Evolutionary conservation across 73 alveolate genomes (phyloP), one percentile per base, ranked within the genome.

Genomic region (Blepharisma japonicum): DNA sequence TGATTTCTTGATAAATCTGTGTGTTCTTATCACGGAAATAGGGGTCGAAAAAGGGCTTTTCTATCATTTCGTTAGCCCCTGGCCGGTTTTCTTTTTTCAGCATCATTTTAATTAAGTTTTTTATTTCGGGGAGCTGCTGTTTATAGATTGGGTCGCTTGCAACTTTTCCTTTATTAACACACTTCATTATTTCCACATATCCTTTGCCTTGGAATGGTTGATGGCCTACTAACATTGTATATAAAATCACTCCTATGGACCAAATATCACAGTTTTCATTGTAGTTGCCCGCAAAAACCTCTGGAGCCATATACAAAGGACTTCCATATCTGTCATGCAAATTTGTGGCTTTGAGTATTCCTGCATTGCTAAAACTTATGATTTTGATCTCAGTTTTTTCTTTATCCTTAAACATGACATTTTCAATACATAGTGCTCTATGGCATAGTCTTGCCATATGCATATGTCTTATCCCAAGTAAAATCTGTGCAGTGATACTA

Each of bases 271-370:
- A 70, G 11, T 45, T 23, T 14, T 14, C 14, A 45, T 70, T 45
- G 61, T 70, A 70, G 6, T 70, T 70, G 18, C 61, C 80, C 2
- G 25, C 42, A n/a, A 70, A 70, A 45, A 70, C 80, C 42, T 70
- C 80, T 2, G 80, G 80, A 45, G 80, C 80, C 68, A 70, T 70
- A 47, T 70, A 70, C 11, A 70, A 20, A 45, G 45, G 32, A 45
- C 68, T 18, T 39, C 80, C 80, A 25, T 18, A 61, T 61, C 23
- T 61, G 14, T 61, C 74, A 61, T n/a, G 11, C 14, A 61, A 61
- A 18, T 14, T 20, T n/a, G 14, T 39, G 4, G 47, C 74, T 32
- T 32, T 32, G 42, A 32, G 42, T 1, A 20, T 39, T 0, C 49
- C 39, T 2, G 74, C 38, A 14, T n/a, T 14, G 11, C 49, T 25